phyloP scores from a whole-genome alignment of 208 protist species.

The Trypanosoma melophagium region DNA sequence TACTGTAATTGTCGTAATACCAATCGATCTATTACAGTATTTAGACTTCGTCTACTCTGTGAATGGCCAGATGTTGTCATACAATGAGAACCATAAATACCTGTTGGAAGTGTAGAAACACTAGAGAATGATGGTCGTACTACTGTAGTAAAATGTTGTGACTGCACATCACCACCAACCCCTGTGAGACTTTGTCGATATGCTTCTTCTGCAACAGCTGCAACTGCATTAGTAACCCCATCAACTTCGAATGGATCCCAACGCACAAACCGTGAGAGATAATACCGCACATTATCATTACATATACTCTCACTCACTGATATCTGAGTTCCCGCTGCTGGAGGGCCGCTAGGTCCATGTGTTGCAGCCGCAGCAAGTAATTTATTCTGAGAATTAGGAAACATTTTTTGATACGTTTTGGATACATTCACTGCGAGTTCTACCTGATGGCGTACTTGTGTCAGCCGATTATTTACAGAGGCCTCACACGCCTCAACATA shows the following conservation, averaged over 20 bases:
- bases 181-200: not conserved
- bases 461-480: conserved; percentile 29
- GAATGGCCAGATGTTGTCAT: not conserved
- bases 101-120: too few species aligned
- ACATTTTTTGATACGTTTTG: conserved; percentile 19
- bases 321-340: conserved; percentile 11
- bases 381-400: conserved; percentile 5
- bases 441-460: conserved; percentile 28
- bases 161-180: not conserved
- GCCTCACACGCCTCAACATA: conserved; percentile 31
- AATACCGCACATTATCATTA: conserved; percentile 38
- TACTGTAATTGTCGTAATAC: conserved; percentile 59
- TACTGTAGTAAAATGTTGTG: too few species aligned
- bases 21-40: conserved; percentile 54
- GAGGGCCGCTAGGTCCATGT: conserved; percentile 16
- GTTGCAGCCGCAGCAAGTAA: not conserved
- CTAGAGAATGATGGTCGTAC: too few species aligned
- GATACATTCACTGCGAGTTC: conserved; percentile 29
- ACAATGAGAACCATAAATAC: too few species aligned
- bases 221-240: not conserved
- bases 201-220: not conserved
- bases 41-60: conserved; percentile 24
- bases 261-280: conserved; percentile 41
- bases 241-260: conserved; percentile 32
- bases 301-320: conserved; percentile 24